Conservation (phyloP, 352 stramenopile species). For the Phytophthora sp. region DNA sequence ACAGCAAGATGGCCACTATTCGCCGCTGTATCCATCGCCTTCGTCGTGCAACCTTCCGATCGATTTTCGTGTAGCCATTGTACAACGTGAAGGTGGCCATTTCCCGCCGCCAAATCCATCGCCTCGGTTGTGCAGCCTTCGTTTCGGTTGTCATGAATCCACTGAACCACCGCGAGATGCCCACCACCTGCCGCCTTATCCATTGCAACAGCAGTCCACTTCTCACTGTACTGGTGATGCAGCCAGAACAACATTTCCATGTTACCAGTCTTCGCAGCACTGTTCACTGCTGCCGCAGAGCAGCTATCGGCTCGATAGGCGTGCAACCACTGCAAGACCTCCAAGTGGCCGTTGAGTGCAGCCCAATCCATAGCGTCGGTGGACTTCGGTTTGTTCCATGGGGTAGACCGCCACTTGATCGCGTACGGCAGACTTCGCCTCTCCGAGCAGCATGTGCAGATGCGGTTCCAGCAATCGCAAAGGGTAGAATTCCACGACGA, state of each 20-base stretch:
- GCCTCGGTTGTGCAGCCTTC: slow-evolving; percentile 6
- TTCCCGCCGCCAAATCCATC: slow-evolving; percentile 16
- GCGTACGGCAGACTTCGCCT: too few species aligned
- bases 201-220: slow-evolving; percentile 12
- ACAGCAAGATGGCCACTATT: background rate
- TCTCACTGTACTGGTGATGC: background rate
- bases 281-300: slow-evolving; percentile 1
- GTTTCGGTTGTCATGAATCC: slow-evolving; percentile 11
- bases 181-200: slow-evolving; percentile 2
- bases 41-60: background rate
- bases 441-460: too few species aligned
- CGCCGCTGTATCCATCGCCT: background rate
- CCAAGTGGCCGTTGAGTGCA: background rate
- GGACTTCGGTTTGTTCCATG: too few species aligned
- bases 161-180: slow-evolving; percentile 1
- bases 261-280: slow-evolving; percentile 1
- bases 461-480: too few species aligned
- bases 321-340: slow-evolving; percentile 1
- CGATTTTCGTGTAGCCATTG: slow-evolving; percentile 10
- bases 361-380: background rate
- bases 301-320: background rate
- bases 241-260: slow-evolving; percentile 13
- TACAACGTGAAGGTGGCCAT: slow-evolving; percentile 12
- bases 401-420: too few species aligned
- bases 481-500: too few species aligned